Evolutionary conservation across 1,139 yeast species (phyloP).

Genomic region (Dujonia santamariae): DNA sequence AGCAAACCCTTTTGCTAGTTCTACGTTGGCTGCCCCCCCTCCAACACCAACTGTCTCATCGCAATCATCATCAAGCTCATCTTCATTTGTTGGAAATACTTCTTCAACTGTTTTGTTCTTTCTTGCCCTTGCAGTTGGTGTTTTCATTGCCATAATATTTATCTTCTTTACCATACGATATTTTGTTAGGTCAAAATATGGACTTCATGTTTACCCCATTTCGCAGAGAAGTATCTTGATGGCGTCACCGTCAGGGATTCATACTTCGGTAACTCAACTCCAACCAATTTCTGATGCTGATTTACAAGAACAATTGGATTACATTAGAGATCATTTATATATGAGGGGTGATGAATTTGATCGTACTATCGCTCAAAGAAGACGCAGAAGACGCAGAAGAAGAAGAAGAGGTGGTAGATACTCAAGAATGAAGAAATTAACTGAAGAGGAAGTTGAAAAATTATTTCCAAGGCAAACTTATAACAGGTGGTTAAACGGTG

Average conservation of each 20-base stretch:
- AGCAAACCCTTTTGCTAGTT: no score
- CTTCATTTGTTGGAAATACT: conserved; percentile 37
- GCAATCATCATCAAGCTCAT: neutral
- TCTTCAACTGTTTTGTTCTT: conserved; percentile 64
- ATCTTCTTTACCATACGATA: conserved; percentile 58
- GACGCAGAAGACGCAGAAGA: conserved; percentile 20
- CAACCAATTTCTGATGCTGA: conserved; percentile 22
- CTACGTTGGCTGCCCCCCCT: neutral
- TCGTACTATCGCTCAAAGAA: conserved; percentile 19
- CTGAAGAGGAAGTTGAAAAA: conserved; percentile 59
- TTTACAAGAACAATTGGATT: conserved; percentile 34
- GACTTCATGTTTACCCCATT: conserved; percentile 48
- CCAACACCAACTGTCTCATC: conserved; percentile 1
- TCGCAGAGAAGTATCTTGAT: conserved; percentile 21
- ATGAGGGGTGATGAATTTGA: conserved; percentile 31
- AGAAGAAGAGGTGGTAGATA: conserved; percentile 39
- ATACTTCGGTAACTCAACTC: no score
- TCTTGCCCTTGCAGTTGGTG: conserved; percentile 62
- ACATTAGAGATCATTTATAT: conserved; percentile 30
- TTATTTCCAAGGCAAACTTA: conserved; percentile 66
- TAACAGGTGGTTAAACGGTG: conserved; percentile 59
- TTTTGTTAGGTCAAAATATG: conserved; percentile 54
- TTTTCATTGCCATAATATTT: conserved; percentile 51
- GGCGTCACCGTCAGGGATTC: conserved; percentile 5
- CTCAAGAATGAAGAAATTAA: conserved; percentile 50